Base-by-base conservation (phyloP, 78 protist species). In the Dictyostelium purpureum region DNA sequence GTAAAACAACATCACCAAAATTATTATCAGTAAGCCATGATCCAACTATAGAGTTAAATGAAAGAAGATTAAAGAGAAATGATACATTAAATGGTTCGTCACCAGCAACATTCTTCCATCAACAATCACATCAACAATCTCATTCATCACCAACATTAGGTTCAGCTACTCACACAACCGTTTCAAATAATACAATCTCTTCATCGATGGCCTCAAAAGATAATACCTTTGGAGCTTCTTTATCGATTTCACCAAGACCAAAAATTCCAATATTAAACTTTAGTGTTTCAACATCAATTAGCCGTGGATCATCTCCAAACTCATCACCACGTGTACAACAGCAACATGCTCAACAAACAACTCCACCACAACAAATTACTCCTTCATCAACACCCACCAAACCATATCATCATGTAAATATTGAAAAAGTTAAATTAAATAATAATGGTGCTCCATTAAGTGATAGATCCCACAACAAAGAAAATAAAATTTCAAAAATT, bases 31-130 rank as follows among this genome's bases (percentile, higher is more conserved):
- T 18, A 31, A 42, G 76, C 16, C 56, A 69, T 35, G 76, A 69
- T 21, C 56, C 76, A 40, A 38, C 76, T 1, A 69, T 63, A 33
- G 71, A 63, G 33, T 63, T 63, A 31, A 63, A 63, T 63, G 71
- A 63, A 63, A 37, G 71, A 33, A 63, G 35, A 63, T 63, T 63
- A 63, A 63, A 63, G 71, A 63, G 71, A 63, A 63, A 31, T 33
- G 71, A 63, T 63, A 63, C 71, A 26, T 5, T n/a, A 26, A 10
- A 26, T 26, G 33, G 33, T 63, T 31, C 51, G 21, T 69, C 76
- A 40, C 49, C 89, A 12, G 79, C 89, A 52, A 66, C 89, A 16
- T 33, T 51, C 16, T 63, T 81, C 66, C 43, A 42, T 19, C 67
- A 77, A 33, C 75, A 77, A n/a, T n/a, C n/a, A n/a, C n/a, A n/a